Evolutionary conservation across 2,329 filamentous ascomycete species (phyloP).

Genomic region (Fusarium falciforme): DNA sequence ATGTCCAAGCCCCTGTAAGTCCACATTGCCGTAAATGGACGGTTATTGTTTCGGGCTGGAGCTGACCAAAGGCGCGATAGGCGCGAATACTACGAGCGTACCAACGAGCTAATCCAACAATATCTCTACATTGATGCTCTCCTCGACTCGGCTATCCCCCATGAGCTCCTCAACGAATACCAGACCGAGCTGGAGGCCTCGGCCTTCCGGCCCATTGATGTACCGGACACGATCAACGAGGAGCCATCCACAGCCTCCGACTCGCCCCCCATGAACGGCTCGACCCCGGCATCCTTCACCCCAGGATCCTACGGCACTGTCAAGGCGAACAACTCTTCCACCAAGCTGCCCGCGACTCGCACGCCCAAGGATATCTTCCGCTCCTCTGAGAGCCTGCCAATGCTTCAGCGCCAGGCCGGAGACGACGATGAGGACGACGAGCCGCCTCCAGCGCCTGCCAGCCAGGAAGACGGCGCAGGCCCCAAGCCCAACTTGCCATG

Average conservation of each 20-base stretch:
- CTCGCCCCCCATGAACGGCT: conserved; percentile 44
- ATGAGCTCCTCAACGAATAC: conserved; percentile 92
- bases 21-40: not conserved
- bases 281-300: conserved; percentile 30
- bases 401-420: conserved; percentile 63
- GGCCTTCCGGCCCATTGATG: conserved; percentile 65
- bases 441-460: conserved; percentile 24
- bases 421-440: conserved; percentile 56
- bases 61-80: conserved; percentile 50
- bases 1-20: conserved; percentile 78
- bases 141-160: conserved; percentile 91
- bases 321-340: conserved; percentile 46
- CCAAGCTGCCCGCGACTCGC: conserved; percentile 71
- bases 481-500: conserved; percentile 72
- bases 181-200: conserved; percentile 68
- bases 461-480: conserved; percentile 46
- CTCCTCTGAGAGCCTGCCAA: conserved; percentile 74
- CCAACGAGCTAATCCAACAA: conserved; percentile 88
- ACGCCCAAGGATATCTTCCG: conserved; percentile 91
- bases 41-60: not conserved
- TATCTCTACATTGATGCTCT: conserved; percentile 94
- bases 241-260: conserved; percentile 58
- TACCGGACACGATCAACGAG: conserved; percentile 82
- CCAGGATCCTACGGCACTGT: conserved; percentile 47
- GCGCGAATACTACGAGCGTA: conserved; percentile 88